Percentiles rank a stretch among this genome's conserved stretches.
phyloP scores from a whole-genome alignment of 2,329 filamentous ascomycete species.

The Paracoccidioides brasiliensis region DNA sequence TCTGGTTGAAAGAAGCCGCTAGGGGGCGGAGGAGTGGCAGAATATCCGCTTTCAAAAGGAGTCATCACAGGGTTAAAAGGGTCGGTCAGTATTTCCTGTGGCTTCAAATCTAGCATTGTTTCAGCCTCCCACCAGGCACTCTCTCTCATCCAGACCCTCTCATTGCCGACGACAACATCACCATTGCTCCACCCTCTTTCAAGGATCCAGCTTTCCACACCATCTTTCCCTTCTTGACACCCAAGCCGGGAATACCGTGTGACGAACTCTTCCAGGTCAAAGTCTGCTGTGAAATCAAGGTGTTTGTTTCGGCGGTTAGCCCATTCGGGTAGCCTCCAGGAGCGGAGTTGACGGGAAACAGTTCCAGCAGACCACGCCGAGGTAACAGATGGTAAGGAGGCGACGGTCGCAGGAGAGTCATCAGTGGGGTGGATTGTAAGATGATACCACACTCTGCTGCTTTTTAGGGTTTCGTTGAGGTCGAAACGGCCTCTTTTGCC shows the following conservation, averaged over 20 bases:
- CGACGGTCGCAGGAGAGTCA: slow-evolving; percentile 61
- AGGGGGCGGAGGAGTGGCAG: slow-evolving; percentile 40
- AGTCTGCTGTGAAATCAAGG: slow-evolving; percentile 92
- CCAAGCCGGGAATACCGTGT: slow-evolving; percentile 71
- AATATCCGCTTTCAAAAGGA: slow-evolving; percentile 59
- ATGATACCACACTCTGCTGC: slow-evolving; percentile 92
- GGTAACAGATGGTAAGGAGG: slow-evolving; percentile 57
- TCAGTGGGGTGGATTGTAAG: slow-evolving; percentile 85
- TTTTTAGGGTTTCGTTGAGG: slow-evolving; percentile 57
- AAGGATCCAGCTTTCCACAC: slow-evolving; percentile 85
- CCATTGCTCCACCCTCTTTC: slow-evolving; percentile 98
- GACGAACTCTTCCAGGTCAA: slow-evolving; percentile 84
- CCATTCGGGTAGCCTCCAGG: slow-evolving; percentile 94
- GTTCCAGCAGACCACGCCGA: slow-evolving; percentile 86
- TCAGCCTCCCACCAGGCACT: slow-evolving; percentile 96
- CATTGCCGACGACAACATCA: slow-evolving; percentile 78
- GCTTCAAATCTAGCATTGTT: slow-evolving; percentile 83
- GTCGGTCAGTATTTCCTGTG: slow-evolving; percentile 37
- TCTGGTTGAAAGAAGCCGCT: slow-evolving; percentile 58
- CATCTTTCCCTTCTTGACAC: slow-evolving; percentile 79
- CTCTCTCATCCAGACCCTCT: slow-evolving; percentile 93
- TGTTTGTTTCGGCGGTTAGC: slow-evolving; percentile 82
- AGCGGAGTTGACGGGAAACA: slow-evolving; percentile 80
- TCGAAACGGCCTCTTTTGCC: slow-evolving; percentile 70
- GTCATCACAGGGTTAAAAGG: slow-evolving; percentile 39